A percentile compares a stretch with the other conserved stretches of the same genome.
These are phyloP conservation scores for Phytophthora crassamura DNA, from an alignment of 352 stramenopile genomes.

Conservation along the genomic window DNA sequence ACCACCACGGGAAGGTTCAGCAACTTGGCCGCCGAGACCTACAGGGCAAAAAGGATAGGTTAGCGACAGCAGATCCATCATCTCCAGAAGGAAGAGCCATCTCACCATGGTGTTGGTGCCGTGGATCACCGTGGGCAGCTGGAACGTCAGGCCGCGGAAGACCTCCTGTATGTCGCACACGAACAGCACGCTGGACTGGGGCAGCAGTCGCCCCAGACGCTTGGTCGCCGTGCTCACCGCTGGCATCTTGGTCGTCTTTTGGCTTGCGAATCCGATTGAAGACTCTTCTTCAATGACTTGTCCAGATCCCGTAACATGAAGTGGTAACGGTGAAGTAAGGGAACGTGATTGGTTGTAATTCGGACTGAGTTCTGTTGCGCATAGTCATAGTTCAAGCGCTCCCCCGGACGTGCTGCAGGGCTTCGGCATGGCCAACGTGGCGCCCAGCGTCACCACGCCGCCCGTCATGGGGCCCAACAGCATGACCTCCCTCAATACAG, in stretches of 20 bases:
- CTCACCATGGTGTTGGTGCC: slow-evolving; percentile 72
- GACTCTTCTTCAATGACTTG: no score
- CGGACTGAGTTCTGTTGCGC: no score
- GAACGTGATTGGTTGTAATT: no score
- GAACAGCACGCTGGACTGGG: slow-evolving; percentile 89
- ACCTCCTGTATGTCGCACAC: slow-evolving; percentile 97
- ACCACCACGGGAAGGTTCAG: slow-evolving; percentile 94
- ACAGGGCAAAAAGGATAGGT: neutral
- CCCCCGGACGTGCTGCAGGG: no score
- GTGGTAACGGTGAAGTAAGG: no score
- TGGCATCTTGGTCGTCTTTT: slow-evolving; percentile 25
- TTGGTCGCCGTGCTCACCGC: slow-evolving; percentile 35
- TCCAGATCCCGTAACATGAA: no score
- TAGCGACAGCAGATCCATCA: neutral
- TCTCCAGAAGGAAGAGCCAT: neutral
- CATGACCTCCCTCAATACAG: no score
- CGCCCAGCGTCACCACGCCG: no score
- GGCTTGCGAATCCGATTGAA: slow-evolving; percentile 24
- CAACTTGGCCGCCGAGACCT: slow-evolving; percentile 73
- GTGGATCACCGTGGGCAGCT: slow-evolving; percentile 92
- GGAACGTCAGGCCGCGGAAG: slow-evolving; percentile 95
- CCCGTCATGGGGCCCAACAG: no score
- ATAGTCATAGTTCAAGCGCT: no score
- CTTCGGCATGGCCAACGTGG: no score
- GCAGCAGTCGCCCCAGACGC: slow-evolving; percentile 61